A percentile compares a stretch with the other conserved stretches of the same genome.
phyloP scores from a whole-genome alignment of 305 asterid species.

The Ruellia speciosa region DNA sequence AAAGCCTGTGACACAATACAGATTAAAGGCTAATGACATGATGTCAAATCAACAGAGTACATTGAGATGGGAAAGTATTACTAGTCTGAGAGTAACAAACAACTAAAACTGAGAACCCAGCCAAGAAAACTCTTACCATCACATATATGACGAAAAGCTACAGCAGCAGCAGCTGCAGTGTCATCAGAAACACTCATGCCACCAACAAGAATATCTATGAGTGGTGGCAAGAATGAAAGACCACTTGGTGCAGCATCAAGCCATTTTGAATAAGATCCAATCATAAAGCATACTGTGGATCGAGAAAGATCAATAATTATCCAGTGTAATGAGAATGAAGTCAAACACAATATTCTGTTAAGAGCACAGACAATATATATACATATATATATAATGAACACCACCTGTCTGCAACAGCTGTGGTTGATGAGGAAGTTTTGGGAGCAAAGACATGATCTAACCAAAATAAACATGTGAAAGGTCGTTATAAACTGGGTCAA shows the following conservation, averaged over 20 bases:
- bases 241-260: slow-evolving; percentile 79
- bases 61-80: neutral
- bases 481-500: slow-evolving; percentile 1
- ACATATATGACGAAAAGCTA: slow-evolving; percentile 92
- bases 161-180: slow-evolving; percentile 89
- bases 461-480: slow-evolving; percentile 22
- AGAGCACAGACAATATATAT: slow-evolving; percentile 12
- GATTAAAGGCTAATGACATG: neutral
- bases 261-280: slow-evolving; percentile 96
- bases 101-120: slow-evolving; percentile 4
- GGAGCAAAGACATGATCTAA: slow-evolving; percentile 83
- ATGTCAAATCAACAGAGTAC: neutral
- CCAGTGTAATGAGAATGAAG: slow-evolving; percentile 12
- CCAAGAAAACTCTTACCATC: slow-evolving; percentile 43
- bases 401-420: slow-evolving; percentile 95
- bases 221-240: slow-evolving; percentile 70
- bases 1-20: neutral
- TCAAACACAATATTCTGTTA: slow-evolving; percentile 13
- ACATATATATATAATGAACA: slow-evolving; percentile 4
- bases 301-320: slow-evolving; percentile 17
- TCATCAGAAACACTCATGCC: slow-evolving; percentile 95
- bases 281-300: slow-evolving; percentile 60
- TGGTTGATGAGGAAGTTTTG: slow-evolving; percentile 89
- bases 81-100: neutral
- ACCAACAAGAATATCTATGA: slow-evolving; percentile 81